Base-by-base conservation (phyloP, 139 green algal genomes). In the Coelastrella sp. region DNA sequence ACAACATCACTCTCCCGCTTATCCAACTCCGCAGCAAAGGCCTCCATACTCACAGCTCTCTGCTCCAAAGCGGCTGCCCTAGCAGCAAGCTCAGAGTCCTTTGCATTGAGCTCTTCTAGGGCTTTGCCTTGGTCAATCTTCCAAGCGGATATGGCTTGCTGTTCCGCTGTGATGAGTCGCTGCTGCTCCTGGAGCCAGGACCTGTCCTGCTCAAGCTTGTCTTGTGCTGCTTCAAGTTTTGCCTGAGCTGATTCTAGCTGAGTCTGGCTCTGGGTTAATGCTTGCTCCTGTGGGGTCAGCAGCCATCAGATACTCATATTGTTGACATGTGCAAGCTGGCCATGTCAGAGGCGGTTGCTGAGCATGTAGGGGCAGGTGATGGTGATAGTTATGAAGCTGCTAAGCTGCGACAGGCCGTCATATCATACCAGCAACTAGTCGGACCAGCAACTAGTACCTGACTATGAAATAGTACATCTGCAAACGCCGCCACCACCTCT, bases 161-260 rank as follows among this genome's bases (percentile, higher is more conserved):
- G 87, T 32, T 91, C 87, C 3, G 14, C 56, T 10, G 78, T 54
- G 5, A 91, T 61, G 61, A 10, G 65, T 47, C 54, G 61, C 54
- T 86, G 77, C 78, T 91, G 87, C 64, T 91, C 87, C 5, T 32
- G 22, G n/a, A 91, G n/a, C 77, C 87, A 86, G 10, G 65, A 17
- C 7, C 23, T 56, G 6, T 91, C 87, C 20, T 54, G 20, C 19
- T 86, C 78, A 13, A 82, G 32, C 64, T 74, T 20, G 20, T 86
- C 47, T 60, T 91, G 78, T 7, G 65, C 79, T 16, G 87, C 78
- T 22, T 74, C 77, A 54, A 87, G 65, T 78, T 77, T 74, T 16
- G 64, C 14, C 47, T 81, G 77, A 4, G 32, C 8, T 7, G 87
- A 47, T 58, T 86, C 78, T 8, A 91, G 78, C n/a, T 80, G 54